A percentile compares a stretch with the other conserved stretches of the same genome.
These are phyloP conservation scores for Aspergillus indologenus DNA, from an alignment of 495 filamentous ascomycete species.

Conservation along the genomic window DNA sequence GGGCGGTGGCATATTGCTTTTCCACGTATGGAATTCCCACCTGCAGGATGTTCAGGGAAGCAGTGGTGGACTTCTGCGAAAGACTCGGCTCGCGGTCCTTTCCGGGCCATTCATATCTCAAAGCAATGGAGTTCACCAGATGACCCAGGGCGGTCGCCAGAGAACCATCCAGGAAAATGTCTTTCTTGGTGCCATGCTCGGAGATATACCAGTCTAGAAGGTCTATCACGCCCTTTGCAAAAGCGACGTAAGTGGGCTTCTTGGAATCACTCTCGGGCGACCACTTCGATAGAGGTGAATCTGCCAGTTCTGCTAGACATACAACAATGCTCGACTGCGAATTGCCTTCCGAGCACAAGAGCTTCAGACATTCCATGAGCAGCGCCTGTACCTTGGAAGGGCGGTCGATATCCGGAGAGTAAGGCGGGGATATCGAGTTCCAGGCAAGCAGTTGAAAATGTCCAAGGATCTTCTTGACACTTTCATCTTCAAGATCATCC, in stretches of 20 bases:
- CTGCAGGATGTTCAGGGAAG: slow-evolving; percentile 64
- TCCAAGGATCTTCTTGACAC: slow-evolving; percentile 52
- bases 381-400: slow-evolving; percentile 74
- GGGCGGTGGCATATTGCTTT: slow-evolving; percentile 37
- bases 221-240: slow-evolving; percentile 74
- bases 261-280: slow-evolving; percentile 31
- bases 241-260: slow-evolving; percentile 76
- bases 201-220: slow-evolving; percentile 63
- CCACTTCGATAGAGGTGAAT: slow-evolving; percentile 57
- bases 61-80: slow-evolving; percentile 77
- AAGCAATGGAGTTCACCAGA: slow-evolving; percentile 61
- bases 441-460: slow-evolving; percentile 58
- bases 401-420: slow-evolving; percentile 81
- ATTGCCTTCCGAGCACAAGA: slow-evolving; percentile 63
- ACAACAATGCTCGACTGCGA: slow-evolving; percentile 66
- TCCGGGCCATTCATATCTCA: slow-evolving; percentile 70
- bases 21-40: slow-evolving; percentile 62
- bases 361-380: slow-evolving; percentile 68
- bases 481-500: slow-evolving; percentile 54
- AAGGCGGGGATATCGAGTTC: slow-evolving; percentile 70
- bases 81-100: slow-evolving; percentile 57
- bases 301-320: slow-evolving; percentile 64
- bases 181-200: slow-evolving; percentile 56
- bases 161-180: slow-evolving; percentile 64
- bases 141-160: slow-evolving; percentile 58